Base-by-base conservation (phyloP, 2,329 filamentous ascomycete genomes). In the Aureobasidium sp. region DNA sequence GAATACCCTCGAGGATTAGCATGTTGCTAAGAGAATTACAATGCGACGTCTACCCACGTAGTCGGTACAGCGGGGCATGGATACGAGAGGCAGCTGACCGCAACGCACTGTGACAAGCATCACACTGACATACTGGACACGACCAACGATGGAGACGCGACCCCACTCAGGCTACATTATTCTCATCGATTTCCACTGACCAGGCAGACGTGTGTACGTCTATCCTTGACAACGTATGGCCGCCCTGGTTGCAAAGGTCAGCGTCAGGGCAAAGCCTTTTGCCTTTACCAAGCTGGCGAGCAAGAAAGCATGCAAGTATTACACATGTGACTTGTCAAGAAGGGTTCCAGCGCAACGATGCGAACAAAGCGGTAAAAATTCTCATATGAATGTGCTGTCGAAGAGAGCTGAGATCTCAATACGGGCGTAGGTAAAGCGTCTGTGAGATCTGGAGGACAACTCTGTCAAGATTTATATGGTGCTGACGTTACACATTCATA, bases 351-450 rank as follows among this genome's bases (percentile, higher is more conserved):
- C 59, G 47, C 47, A 51, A 62, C 45, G 43, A 51, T 27, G 33
- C 42, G 25, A 53, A 62, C 59, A 51, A 62, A 62, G 50, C 60
- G 31, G 31, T 25, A 33, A 31, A 11, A 36, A 51, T 7, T 13
- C 15, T 9, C n/a, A 23, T 60, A 20, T 25, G 27, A 25, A 27
- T 29, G 58, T 51, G 47, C 23, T 50, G 47, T 51, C 18, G 18
- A 33, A 16, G 29, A 45, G 20, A 54, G 15, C 13, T 23, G 42
- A 48, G 18, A n/a, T 38, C 16, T 36, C 25, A 51, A 31, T 54
- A 63, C 60, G 60, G 18, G 18, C 60, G 60, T 63, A 63, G 60
- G 60, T 63, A 63, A 63, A 63, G 60, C 60, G 60, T 54, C 38
- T 48, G 48, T 55, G n/a, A 47, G 38, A 63, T 54, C 40, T 42